These are phyloP conservation scores for Ophiorrhiza pumila DNA, from an alignment of 257 asterid species.

Conservation along the genomic window DNA sequence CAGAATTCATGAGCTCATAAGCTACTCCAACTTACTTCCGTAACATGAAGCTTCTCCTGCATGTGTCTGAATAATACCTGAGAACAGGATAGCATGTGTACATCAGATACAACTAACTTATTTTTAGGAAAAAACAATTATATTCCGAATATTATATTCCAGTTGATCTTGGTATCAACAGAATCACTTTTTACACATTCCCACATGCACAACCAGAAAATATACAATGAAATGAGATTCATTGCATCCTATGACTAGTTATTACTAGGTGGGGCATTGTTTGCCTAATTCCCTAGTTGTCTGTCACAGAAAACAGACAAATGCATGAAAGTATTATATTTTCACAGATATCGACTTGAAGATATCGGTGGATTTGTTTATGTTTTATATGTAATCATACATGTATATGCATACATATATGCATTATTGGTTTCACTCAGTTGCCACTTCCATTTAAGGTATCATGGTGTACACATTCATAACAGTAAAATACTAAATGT, in stretches of 20 bases:
- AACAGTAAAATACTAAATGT: background rate
- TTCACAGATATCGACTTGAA: no score
- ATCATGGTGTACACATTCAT: background rate
- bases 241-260: background rate
- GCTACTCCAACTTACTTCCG: constrained; percentile 59
- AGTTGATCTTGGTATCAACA: background rate
- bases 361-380: background rate
- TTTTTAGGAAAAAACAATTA: constrained; percentile 3
- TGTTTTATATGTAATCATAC: background rate
- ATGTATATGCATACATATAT: background rate
- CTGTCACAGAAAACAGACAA: no score
- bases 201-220: background rate
- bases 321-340: no score
- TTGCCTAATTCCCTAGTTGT: no score
- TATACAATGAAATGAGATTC: background rate
- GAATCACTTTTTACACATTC: background rate
- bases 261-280: background rate
- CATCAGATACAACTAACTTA: constrained; percentile 8
- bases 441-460: background rate
- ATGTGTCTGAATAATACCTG: constrained; percentile 94
- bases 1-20: constrained; percentile 4
- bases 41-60: constrained; percentile 90
- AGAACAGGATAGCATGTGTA: constrained; percentile 21
- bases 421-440: background rate
- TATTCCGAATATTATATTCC: constrained; percentile 1